These are phyloP conservation scores for Glycine latifolia DNA, from an alignment of 306 rosid genomes.

Conservation along the genomic window DNA sequence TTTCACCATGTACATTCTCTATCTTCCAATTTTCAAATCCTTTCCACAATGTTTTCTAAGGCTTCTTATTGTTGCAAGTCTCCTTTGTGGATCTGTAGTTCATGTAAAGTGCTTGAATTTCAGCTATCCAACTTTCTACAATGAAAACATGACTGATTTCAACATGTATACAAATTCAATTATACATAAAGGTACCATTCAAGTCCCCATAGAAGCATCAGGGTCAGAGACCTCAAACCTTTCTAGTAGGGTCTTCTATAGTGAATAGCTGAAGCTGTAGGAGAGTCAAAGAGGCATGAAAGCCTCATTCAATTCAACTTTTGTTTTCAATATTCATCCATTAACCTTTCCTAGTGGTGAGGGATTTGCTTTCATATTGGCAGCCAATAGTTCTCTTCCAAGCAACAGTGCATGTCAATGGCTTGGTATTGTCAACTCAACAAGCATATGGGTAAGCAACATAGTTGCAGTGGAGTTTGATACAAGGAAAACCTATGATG, in stretches of 20 bases:
- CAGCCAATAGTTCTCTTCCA: conserved; percentile 4
- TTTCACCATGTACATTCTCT: background rate
- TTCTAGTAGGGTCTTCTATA: conserved; percentile 2
- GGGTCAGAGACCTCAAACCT: conserved; percentile 14
- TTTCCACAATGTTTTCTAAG: background rate
- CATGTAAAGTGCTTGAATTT: conserved; percentile 14
- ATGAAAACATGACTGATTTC: conserved; percentile 6
- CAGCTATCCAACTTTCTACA: conserved; percentile 1
- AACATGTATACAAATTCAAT: conserved; percentile 5
- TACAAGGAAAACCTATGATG: conserved; percentile 12
- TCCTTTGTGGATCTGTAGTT: conserved; percentile 9
- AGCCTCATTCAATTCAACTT: conserved; percentile 20
- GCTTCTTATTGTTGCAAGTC: conserved; percentile 1
- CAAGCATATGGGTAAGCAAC: conserved; percentile 10
- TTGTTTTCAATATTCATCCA: background rate
- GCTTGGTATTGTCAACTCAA: conserved; percentile 24
- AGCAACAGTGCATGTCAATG: background rate
- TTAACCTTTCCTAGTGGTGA: conserved; percentile 22
- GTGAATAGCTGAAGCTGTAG: background rate
- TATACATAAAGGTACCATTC: background rate
- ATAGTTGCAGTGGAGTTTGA: conserved; percentile 27
- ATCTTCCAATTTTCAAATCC: conserved; percentile 1
- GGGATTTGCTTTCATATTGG: conserved; percentile 12
- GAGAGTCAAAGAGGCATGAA: conserved; percentile 11
- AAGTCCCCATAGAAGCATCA: background rate